Base-by-base conservation (phyloP, 352 stramenopile genomes). In the Pythium sukuiense region DNA sequence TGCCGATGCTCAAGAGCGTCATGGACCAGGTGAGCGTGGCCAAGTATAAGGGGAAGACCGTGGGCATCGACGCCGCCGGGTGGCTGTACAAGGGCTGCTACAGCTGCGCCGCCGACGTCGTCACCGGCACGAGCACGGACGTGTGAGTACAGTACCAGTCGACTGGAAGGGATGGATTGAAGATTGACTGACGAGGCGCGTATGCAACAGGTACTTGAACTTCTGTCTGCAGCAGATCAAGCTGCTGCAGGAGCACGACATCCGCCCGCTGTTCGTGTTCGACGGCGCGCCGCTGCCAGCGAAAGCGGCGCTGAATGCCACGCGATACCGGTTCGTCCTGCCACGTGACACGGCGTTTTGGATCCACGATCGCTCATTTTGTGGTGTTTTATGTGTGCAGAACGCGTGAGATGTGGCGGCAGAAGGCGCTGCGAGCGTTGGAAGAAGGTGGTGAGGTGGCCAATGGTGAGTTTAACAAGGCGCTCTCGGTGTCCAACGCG, bases 11-110 rank as follows among this genome's bases (percentile, higher is more conserved):
- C 33, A 87, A 90, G 76, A 90, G 84, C 70, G 81, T 91, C 62
- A 86, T 77, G 54, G 76, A 89, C 61, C 70, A 88, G 50, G 79
- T 89, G 45, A 81, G 94, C 73, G 72, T 96, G 20, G 71, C 76
- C 55, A 92, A 93, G 74, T 95, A 90, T 66, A 61, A 70, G 8
- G 84, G 85, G 7, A 92, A 89, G 63, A 85, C 69, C 3, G 83
- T 85, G 29, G 87, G 81, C n/a, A 79, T 96, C 24, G 88, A 95
- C 56, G 81, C 77, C 0, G 80, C 74, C 3, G 75, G 76, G 9
- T 93, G 93, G 93, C 80, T 98, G 52, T 97, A 98, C 76, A 88
- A 95, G 65, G 93, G 92, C 33, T 86, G 89, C 27, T 97, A 94
- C 69, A 85, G 76, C 69, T 98, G 93, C 61, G 74, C 85, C 18